phyloP scores from a whole-genome alignment of 2,329 filamentous ascomycete genomes.

The Tricladium varicosporioides region DNA sequence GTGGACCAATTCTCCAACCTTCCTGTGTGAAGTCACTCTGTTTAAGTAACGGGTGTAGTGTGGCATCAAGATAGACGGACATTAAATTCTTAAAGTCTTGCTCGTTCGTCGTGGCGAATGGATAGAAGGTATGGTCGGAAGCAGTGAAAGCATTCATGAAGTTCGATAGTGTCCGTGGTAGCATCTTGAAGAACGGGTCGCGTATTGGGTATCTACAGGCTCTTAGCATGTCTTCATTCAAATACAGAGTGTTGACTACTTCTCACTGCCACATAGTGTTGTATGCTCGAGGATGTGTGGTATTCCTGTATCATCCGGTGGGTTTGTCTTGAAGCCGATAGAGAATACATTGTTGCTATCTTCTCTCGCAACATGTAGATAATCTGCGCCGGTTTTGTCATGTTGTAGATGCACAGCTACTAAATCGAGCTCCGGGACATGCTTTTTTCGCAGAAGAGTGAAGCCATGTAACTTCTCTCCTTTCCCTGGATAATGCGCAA shows the following conservation, averaged over 20 bases:
- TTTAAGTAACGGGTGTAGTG: conserved; percentile 84
- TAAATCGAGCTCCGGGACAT: conserved; percentile 90
- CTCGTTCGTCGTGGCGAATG: conserved; percentile 93
- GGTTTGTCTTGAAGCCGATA: conserved; percentile 98
- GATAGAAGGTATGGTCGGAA: conserved; percentile 94
- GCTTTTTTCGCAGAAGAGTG: conserved; percentile 82
- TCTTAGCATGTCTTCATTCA: conserved; percentile 30
- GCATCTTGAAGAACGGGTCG: conserved; percentile 99
- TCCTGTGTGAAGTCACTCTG: conserved; percentile 93
- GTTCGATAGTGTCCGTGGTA: conserved; percentile 95
- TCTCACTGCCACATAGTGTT: conserved; percentile 90
- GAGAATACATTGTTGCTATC: conserved; percentile 99
- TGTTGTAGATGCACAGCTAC: conserved; percentile 89
- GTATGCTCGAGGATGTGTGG: conserved; percentile 98
- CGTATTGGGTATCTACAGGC: conserved; percentile 83
- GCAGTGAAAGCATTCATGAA: conserved; percentile 99
- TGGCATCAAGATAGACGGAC: conserved; percentile 95
- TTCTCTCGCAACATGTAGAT: conserved; percentile 90
- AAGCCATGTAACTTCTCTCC: conserved; percentile 93
- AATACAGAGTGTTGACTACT: conserved; percentile 50
- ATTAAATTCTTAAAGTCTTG: conserved; percentile 96
- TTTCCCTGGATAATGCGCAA: conserved; percentile 71
- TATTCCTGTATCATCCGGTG: conserved; percentile 91
- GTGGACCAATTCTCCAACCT: conserved; percentile 92
- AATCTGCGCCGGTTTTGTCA: conserved; percentile 93